phyloP scores from a whole-genome alignment of 2,329 filamentous ascomycete genomes.

The Nigrograna mackinnonii region DNA sequence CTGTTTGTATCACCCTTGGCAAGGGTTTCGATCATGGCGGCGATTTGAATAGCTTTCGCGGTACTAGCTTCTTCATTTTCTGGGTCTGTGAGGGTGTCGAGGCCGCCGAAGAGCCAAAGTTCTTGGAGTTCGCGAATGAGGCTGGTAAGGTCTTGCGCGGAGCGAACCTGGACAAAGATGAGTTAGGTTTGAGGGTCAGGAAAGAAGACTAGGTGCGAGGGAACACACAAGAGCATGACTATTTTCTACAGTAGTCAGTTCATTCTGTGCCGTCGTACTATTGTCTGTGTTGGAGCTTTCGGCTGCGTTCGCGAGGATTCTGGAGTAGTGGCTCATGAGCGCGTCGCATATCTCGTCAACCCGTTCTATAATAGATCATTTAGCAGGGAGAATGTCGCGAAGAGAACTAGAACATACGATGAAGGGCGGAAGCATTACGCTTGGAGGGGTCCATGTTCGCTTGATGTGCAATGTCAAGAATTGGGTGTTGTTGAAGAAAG shows the following conservation, averaged over 20 bases:
- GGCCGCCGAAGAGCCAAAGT: constrained; percentile 67
- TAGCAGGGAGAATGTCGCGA: too few species aligned
- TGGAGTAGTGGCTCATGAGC: constrained; percentile 57
- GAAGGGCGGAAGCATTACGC: constrained; percentile 47
- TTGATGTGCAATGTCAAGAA: too few species aligned
- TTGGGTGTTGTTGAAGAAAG: too few species aligned
- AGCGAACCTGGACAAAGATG: constrained; percentile 60
- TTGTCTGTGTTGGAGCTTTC: constrained; percentile 56
- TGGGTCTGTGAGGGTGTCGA: constrained; percentile 59
- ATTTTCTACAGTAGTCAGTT: constrained; percentile 62
- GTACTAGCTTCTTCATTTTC: too few species aligned
- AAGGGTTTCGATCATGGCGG: too few species aligned
- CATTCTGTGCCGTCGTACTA: constrained; percentile 59
- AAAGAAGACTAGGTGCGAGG: neutral
- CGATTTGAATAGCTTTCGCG: too few species aligned
- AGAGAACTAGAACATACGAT: too few species aligned
- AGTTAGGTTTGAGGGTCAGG: neutral
- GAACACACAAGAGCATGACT: constrained; percentile 58
- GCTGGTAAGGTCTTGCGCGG: constrained; percentile 64
- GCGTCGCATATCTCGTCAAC: constrained; percentile 44
- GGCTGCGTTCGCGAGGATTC: constrained; percentile 58
- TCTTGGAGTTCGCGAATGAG: constrained; percentile 67
- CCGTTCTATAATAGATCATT: constrained; percentile 28
- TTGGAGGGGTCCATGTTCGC: constrained; percentile 49
- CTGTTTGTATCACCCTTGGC: too few species aligned